A percentile compares a stretch with the other conserved stretches of the same genome.
Evolutionary conservation across 2,329 filamentous ascomycete species (phyloP).

Genomic region (Aspergillus awamori): DNA sequence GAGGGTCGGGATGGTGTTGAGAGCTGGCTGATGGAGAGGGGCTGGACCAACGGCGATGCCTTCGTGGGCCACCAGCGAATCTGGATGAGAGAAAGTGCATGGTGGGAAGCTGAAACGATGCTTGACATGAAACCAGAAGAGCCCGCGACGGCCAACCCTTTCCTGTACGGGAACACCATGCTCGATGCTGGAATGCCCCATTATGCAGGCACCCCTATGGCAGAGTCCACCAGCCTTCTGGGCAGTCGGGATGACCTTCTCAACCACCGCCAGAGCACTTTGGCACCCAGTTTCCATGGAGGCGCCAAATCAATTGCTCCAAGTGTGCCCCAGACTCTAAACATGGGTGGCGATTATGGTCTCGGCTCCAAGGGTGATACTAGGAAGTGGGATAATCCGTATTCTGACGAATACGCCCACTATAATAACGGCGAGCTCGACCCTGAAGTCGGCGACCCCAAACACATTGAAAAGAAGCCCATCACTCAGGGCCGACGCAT

Average conservation of each 20-base stretch:
- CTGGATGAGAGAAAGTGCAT: constrained; percentile 91
- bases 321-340: constrained; percentile 55
- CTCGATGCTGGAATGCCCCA: constrained; percentile 75
- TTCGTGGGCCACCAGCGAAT: constrained; percentile 87
- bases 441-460: constrained; percentile 74
- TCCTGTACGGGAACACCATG: constrained; percentile 59
- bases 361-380: constrained; percentile 84
- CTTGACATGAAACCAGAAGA: constrained; percentile 79
- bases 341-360: constrained; percentile 80
- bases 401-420: constrained; percentile 53
- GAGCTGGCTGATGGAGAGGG: constrained; percentile 89
- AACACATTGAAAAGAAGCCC: constrained; percentile 71
- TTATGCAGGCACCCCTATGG: constrained; percentile 58
- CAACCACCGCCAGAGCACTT: constrained; percentile 47
- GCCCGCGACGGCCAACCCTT: constrained; percentile 43
- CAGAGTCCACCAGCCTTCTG: constrained; percentile 63
- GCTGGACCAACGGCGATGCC: constrained; percentile 98
- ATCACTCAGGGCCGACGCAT: constrained; percentile 66
- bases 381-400: constrained; percentile 61
- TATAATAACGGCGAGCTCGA: constrained; percentile 77
- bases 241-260: constrained; percentile 70
- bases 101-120: constrained; percentile 98
- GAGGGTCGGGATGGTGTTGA: constrained; percentile 92
- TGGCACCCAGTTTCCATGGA: constrained; percentile 52
- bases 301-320: constrained; percentile 59